Conservation (phyloP, 2,329 filamentous ascomycete species). For the Tolypocladium paradoxum region DNA sequence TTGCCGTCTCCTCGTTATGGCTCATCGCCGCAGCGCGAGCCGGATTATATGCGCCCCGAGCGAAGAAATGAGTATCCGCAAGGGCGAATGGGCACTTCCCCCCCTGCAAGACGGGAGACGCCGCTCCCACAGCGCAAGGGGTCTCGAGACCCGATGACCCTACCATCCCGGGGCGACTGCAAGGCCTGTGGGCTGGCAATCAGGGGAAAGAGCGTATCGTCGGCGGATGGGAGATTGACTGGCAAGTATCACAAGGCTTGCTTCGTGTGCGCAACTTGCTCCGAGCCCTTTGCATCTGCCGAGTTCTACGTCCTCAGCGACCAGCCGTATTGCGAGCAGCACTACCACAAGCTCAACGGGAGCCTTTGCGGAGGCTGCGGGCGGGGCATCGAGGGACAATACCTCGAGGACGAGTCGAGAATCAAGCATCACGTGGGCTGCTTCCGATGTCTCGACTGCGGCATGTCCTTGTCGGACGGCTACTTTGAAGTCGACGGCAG, state of each 20-base stretch:
- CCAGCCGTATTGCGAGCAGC: conserved; percentile 77
- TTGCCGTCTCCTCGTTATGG: conserved; percentile 4
- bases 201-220: conserved; percentile 84
- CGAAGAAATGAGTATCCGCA: background rate
- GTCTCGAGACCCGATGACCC: conserved; percentile 26
- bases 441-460: conserved; percentile 75
- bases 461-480: conserved; percentile 62
- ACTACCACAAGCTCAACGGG: conserved; percentile 87
- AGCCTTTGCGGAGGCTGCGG: conserved; percentile 75
- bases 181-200: conserved; percentile 73
- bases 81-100: background rate
- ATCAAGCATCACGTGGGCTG: conserved; percentile 82
- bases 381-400: conserved; percentile 84
- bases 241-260: conserved; percentile 93
- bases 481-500: conserved; percentile 82
- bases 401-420: conserved; percentile 68
- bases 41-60: background rate
- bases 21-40: conserved; percentile 1
- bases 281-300: conserved; percentile 68
- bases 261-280: conserved; percentile 83
- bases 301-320: conserved; percentile 90
- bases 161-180: conserved; percentile 60
- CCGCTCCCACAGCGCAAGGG: conserved; percentile 18
- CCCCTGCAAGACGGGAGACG: background rate
- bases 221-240: conserved; percentile 81